These are phyloP conservation scores for Batrachochytrium dendrobatidis DNA, from an alignment of 371 early-diverging fungal species.

Conservation along the genomic window DNA sequence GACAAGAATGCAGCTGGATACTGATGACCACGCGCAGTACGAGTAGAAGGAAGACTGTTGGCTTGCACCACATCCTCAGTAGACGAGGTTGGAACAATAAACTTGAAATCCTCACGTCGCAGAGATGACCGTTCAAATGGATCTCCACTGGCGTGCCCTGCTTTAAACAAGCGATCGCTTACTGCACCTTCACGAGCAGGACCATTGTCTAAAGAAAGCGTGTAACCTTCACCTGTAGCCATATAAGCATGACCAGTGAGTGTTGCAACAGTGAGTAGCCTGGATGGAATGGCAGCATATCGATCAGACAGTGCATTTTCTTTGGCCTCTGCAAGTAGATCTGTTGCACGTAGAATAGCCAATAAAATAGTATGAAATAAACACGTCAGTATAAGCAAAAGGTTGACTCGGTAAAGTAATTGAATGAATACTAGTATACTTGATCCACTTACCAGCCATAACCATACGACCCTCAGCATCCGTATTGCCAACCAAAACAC, in stretches of 20 bases:
- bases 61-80: conserved; percentile 77
- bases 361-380: not conserved
- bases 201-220: conserved; percentile 72
- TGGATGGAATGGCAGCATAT: conserved; percentile 41
- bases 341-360: not conserved
- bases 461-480: conserved; percentile 92
- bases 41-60: conserved; percentile 61
- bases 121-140: conserved; percentile 77
- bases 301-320: conserved; percentile 55
- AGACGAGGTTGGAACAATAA: conserved; percentile 56
- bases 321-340: conserved; percentile 69
- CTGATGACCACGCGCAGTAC: conserved; percentile 71
- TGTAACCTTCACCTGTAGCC: conserved; percentile 71
- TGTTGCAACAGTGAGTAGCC: conserved; percentile 76
- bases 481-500: conserved; percentile 77
- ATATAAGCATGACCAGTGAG: conserved; percentile 67
- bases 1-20: conserved; percentile 82
- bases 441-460: conserved; percentile 54
- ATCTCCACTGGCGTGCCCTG: conserved; percentile 69
- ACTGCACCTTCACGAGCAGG: conserved; percentile 61
- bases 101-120: conserved; percentile 71
- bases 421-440: not conserved
- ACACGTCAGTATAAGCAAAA: not conserved
- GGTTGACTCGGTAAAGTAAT: not conserved
- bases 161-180: conserved; percentile 54